A percentile compares a stretch with the other conserved stretches of the same genome.
These are phyloP conservation scores for Fusarium camptoceras DNA, from an alignment of 2,329 filamentous ascomycete species.

Conservation along the genomic window DNA sequence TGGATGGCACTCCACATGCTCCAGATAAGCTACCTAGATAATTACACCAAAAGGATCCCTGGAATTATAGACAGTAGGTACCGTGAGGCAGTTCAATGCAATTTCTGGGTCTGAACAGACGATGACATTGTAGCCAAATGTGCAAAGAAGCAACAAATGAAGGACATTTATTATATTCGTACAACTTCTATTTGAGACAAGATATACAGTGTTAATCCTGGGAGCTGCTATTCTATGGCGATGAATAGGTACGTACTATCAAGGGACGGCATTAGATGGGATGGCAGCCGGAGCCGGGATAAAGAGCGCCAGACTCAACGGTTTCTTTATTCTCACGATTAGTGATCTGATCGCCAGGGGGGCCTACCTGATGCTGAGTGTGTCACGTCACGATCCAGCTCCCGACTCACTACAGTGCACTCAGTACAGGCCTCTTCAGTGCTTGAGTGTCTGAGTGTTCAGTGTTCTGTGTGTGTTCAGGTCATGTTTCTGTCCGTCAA, in stretches of 20 bases:
- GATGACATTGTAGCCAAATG: neutral
- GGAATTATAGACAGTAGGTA: neutral
- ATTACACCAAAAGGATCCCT: neutral
- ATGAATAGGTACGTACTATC: neutral
- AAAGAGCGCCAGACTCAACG: conserved; percentile 28
- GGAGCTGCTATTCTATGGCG: neutral
- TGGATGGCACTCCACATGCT: neutral
- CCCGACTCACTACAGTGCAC: neutral
- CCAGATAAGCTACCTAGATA: neutral
- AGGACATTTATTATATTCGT: neutral
- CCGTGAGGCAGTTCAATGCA: neutral
- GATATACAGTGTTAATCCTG: neutral
- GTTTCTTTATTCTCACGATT: conserved; percentile 37
- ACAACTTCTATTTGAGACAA: neutral
- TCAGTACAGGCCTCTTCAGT: neutral
- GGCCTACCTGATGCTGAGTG: conserved; percentile 6
- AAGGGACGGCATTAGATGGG: neutral
- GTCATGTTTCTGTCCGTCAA: conserved; percentile 2
- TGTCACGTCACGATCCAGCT: conserved; percentile 30
- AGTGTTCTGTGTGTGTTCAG: conserved; percentile 7
- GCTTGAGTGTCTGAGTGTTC: neutral
- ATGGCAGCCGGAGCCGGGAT: neutral
- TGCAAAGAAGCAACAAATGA: neutral
- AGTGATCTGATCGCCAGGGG: conserved; percentile 47
- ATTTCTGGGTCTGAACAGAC: neutral